Evolutionary conservation across 306 rosid genomes (phyloP).

Genomic region (Dryas drummondii): DNA sequence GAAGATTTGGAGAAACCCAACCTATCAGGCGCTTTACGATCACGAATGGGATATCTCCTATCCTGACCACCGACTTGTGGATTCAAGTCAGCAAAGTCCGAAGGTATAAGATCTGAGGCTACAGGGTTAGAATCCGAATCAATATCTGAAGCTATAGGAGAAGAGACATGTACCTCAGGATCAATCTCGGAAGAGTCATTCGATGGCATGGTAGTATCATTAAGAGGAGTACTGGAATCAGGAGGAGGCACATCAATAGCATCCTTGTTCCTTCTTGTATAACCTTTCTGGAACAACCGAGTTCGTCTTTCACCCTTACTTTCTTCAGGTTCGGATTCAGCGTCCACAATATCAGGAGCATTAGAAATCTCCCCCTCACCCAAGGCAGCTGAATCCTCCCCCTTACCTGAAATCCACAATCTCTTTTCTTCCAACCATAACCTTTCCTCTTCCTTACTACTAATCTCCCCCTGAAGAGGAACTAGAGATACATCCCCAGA

Average conservation of each 20-base stretch:
- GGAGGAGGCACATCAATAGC: neutral
- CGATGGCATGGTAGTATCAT: slow-evolving; percentile 13
- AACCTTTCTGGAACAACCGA: too few species aligned
- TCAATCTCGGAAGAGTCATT: slow-evolving; percentile 5
- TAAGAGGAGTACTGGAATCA: neutral
- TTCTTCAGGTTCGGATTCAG: neutral
- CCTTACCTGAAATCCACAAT: too few species aligned
- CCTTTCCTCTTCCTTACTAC: too few species aligned
- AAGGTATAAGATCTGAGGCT: neutral
- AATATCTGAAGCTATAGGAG: neutral
- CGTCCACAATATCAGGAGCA: neutral
- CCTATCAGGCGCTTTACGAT: too few species aligned
- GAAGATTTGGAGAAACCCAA: too few species aligned
- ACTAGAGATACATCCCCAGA: too few species aligned
- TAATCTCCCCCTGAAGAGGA: too few species aligned
- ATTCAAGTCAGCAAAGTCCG: neutral
- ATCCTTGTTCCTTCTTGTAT: neutral
- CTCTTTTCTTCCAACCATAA: too few species aligned
- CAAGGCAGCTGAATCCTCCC: neutral
- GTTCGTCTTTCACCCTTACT: too few species aligned
- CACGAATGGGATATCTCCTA: too few species aligned
- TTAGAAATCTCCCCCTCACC: too few species aligned
- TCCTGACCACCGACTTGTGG: neutral
- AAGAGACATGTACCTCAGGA: neutral
- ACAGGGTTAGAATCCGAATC: too few species aligned